Evolutionary conservation across 768 basidiomycete genomes (phyloP), one percentile per base, ranked within the genome.

Genomic region (Pisolithus microcarpus): DNA sequence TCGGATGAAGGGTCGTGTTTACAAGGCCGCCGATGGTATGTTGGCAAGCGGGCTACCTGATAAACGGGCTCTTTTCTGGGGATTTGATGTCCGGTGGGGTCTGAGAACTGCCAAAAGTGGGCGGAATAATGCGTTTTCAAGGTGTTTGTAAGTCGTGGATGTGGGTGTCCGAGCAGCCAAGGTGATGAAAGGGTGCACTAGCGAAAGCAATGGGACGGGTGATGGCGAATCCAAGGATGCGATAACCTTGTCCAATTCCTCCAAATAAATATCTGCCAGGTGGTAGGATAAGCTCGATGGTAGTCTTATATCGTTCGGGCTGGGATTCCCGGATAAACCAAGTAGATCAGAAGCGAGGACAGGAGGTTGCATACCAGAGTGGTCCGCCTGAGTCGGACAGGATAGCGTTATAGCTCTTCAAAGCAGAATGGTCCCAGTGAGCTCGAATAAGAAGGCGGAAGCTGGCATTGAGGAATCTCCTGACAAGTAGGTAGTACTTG

Each of bases 401-500:
- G 39, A 96, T 87, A 36, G 73, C 68, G 54, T 83, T 87, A 64
- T 90, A 88, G 40, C 81, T 77, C 8, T 71, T 61, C 46, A 84
- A 77, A 5, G 71, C 64, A 7, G 65, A 58, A 23, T 64, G 57
- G 7, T 84, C 78, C 94, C 94, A 99, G 43, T 77, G 72, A 19
- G 69, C 66, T 42, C 84, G 77, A 36, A 84, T 75, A 23, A 98
- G 75, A 18, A 96, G 76, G 31, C 85, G 74, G 67, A 98, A 94
- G 1, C 86, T 80, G 1, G 85, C 90, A 60, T 93, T 88, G 49
- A 89, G 75, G 61, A 91, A 97, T 56, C 86, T 78, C 52, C 95
- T 79, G 52, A 97, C 82, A 43, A 99, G 85, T 82, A 97, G 84
- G 65, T 95, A 94, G 66, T 90, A 98, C 67, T 99, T 99, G 76